phyloP scores from a whole-genome alignment of 371 early-diverging fungal species.

The Mortierella sp. region DNA sequence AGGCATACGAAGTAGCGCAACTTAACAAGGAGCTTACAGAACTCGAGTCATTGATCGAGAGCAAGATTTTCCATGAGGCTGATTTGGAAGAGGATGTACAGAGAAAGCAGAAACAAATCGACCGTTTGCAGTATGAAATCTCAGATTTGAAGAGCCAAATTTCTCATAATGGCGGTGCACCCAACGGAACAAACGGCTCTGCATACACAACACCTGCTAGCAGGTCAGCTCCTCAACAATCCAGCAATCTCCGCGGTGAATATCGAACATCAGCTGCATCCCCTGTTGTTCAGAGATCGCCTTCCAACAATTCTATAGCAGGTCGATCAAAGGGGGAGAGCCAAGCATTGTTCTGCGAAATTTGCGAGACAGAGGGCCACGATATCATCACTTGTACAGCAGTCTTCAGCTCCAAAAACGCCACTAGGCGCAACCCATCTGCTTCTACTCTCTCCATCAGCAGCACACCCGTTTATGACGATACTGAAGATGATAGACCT shows the following conservation, averaged over 20 bases:
- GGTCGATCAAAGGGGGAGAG: slow-evolving; percentile 5
- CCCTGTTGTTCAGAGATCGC: background rate
- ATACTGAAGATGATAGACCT: slow-evolving; percentile 39
- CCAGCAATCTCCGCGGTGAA: slow-evolving; percentile 5
- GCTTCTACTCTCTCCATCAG: background rate
- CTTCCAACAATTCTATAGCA: background rate
- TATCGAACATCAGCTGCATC: background rate
- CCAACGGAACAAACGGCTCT: slow-evolving; percentile 7
- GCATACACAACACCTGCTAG: background rate
- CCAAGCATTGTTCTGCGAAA: slow-evolving; percentile 66
- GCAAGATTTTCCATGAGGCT: slow-evolving; percentile 80
- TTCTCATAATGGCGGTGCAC: slow-evolving; percentile 1
- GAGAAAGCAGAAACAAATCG: slow-evolving; percentile 64
- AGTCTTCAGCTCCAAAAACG: slow-evolving; percentile 46
- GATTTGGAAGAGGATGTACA: slow-evolving; percentile 79
- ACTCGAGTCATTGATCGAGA: slow-evolving; percentile 79
- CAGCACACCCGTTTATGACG: slow-evolving; percentile 14
- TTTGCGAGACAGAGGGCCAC: slow-evolving; percentile 78
- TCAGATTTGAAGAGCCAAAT: slow-evolving; percentile 60
- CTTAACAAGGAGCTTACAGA: slow-evolving; percentile 78
- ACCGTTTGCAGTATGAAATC: slow-evolving; percentile 65
- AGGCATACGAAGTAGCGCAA: slow-evolving; percentile 66
- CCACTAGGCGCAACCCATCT: background rate
- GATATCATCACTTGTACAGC: slow-evolving; percentile 75
- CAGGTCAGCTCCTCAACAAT: background rate